phyloP scores from a whole-genome alignment of 2,329 filamentous ascomycete species.

The Trichoderma sp. region DNA sequence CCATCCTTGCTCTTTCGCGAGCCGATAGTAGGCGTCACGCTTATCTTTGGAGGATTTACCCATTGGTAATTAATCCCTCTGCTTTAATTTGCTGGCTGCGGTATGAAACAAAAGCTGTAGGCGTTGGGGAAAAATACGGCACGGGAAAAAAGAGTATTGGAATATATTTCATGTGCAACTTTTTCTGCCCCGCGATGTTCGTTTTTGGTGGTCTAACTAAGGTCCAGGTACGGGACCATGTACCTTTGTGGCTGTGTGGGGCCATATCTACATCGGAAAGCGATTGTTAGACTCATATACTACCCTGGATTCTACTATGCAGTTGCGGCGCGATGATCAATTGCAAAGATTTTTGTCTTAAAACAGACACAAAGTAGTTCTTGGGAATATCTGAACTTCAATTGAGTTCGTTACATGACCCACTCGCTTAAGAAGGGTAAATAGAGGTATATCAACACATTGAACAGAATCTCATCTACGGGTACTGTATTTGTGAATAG shows the following conservation, averaged over 20 bases:
- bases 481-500: not conserved
- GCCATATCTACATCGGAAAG: not conserved
- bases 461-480: not conserved
- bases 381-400: not conserved
- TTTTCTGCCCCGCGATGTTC: slow-evolving; percentile 27
- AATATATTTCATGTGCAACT: slow-evolving; percentile 11
- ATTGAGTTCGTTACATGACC: no score
- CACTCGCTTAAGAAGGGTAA: not conserved
- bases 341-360: not conserved
- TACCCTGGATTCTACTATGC: not conserved
- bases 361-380: not conserved
- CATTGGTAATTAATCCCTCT: slow-evolving; percentile 56
- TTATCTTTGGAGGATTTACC: slow-evolving; percentile 99
- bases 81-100: not conserved
- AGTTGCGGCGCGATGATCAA: no score
- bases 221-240: not conserved
- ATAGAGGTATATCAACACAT: not conserved
- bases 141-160: not conserved
- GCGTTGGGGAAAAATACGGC: not conserved
- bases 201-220: slow-evolving; percentile 14
- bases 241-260: slow-evolving; percentile 15
- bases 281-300: not conserved
- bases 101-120: not conserved
- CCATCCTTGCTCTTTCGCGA: slow-evolving; percentile 99
- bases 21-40: slow-evolving; percentile 94